Base-by-base conservation (phyloP, 1,284 basidiomycete genomes). In the Fomes fomentarius region DNA sequence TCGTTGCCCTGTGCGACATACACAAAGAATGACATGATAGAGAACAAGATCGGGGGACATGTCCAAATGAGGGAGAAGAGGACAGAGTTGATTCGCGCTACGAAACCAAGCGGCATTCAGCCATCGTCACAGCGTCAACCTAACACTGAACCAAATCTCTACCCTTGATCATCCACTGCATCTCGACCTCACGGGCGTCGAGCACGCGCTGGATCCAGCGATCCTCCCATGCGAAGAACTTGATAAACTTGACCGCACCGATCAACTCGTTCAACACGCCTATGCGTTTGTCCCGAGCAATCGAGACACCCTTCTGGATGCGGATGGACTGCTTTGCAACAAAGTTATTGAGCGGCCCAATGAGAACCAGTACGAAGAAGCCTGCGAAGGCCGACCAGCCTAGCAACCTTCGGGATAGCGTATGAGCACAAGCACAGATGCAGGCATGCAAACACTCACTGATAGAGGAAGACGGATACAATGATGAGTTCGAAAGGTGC, bases 351-450 rank as follows among this genome's bases (percentile, higher is more conserved):
- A 93, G 65, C 0, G 94, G 93, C 76, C 87, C 87, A 14, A 85
- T 85, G 14, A 89, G 69, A 14, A 89, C 56, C 5, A 96, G 74
- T n/a, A 92, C 79, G n/a, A 87, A 57, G 58, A 96, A 87, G 6
- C 95, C 95, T 1, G 89, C 85, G 59, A 97, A 93, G 0, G 93
- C 92, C 5, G 91, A 89, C 71, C 81, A 79, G 0, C 94, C 94
- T 5, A 96, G 83, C 9, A 96, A 75, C 62, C 90, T 92, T 54
- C 15, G 47, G 50, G 43, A 25, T 2, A 49, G 17, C 14, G 15
- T 47, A 35, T 60, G 57, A 60, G 42, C 21, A 28, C 25, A 30
- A 24, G 22, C n/a, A 21, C 6, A 41, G 3, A 7, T 15, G 31
- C 39, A 5, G 2, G 11, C 9, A 9, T 2, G 14, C 19, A 14